Evolutionary conservation across 805 yeast genomes (phyloP).

Genomic region (Candida berthetii): DNA sequence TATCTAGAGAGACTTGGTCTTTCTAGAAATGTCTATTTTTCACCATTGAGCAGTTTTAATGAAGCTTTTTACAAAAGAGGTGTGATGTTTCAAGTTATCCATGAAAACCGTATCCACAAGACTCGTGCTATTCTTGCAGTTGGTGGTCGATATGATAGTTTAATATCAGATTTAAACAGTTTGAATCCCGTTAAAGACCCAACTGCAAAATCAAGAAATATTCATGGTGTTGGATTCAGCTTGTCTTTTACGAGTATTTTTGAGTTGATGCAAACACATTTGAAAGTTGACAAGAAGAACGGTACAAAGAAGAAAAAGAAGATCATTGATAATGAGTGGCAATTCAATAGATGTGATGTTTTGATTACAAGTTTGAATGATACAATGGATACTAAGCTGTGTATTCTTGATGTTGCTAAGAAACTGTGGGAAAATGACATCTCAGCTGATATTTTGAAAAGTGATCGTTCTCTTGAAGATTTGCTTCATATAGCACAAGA

Average conservation of each 20-base stretch:
- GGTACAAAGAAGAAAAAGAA: slow-evolving; percentile 26
- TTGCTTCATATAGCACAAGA: slow-evolving; percentile 52
- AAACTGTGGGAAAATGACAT: slow-evolving; percentile 74
- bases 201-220: slow-evolving; percentile 25
- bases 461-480: slow-evolving; percentile 53
- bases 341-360: slow-evolving; percentile 70
- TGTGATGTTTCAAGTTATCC: slow-evolving; percentile 82
- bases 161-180: slow-evolving; percentile 47
- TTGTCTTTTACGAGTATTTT: slow-evolving; percentile 67
- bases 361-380: slow-evolving; percentile 65
- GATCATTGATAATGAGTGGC: slow-evolving; percentile 38
- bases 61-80: slow-evolving; percentile 74
- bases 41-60: slow-evolving; percentile 84
- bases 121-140: slow-evolving; percentile 58
- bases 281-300: slow-evolving; percentile 26
- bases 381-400: slow-evolving; percentile 48
- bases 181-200: slow-evolving; percentile 38
- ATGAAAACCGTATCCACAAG: slow-evolving; percentile 43
- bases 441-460: slow-evolving; percentile 61
- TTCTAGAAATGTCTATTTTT: slow-evolving; percentile 47
- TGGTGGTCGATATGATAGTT: slow-evolving; percentile 88
- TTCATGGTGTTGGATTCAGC: slow-evolving; percentile 81
- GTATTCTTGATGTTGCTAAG: slow-evolving; percentile 50
- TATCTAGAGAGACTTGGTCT: slow-evolving; percentile 57
- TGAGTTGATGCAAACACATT: slow-evolving; percentile 41